phyloP scores from a whole-genome alignment of 192 early-diverging fungal genomes.

The Coemansia sp. region DNA sequence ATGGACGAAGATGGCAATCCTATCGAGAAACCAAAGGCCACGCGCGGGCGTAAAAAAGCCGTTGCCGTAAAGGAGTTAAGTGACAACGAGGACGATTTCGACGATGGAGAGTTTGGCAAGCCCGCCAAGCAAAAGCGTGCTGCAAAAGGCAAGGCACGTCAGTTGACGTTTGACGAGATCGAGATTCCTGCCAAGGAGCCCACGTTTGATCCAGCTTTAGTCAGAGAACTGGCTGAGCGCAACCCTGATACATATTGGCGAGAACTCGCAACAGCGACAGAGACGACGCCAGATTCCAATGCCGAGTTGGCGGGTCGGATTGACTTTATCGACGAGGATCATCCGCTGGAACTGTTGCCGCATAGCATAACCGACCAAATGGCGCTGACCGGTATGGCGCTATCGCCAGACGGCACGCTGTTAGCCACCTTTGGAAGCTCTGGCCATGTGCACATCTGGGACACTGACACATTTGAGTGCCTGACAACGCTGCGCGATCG shows the following conservation, averaged over 20 bases:
- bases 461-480: constrained; percentile 69
- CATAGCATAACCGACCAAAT: constrained; percentile 75
- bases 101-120: constrained; percentile 18
- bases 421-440: constrained; percentile 84
- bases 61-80: neutral
- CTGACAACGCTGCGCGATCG: constrained; percentile 73
- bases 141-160: constrained; percentile 47
- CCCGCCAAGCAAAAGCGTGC: constrained; percentile 21
- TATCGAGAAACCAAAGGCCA: constrained; percentile 31
- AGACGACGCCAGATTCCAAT: neutral
- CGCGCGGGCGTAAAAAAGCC: constrained; percentile 45
- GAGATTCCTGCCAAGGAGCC: constrained; percentile 23
- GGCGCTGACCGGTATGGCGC: constrained; percentile 79
- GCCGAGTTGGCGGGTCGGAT: constrained; percentile 24
- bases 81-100: constrained; percentile 31
- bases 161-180: constrained; percentile 49
- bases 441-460: constrained; percentile 79
- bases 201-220: constrained; percentile 57
- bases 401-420: constrained; percentile 83
- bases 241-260: constrained; percentile 59
- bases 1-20: constrained; percentile 10
- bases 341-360: constrained; percentile 66
- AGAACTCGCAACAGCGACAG: constrained; percentile 16
- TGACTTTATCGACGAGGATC: constrained; percentile 65
- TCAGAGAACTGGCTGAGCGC: constrained; percentile 54